Percentiles rank a stretch among this genome's conserved stretches.
These are phyloP conservation scores for Senna siamea DNA, from an alignment of 306 rosid genomes.

Conservation along the genomic window DNA sequence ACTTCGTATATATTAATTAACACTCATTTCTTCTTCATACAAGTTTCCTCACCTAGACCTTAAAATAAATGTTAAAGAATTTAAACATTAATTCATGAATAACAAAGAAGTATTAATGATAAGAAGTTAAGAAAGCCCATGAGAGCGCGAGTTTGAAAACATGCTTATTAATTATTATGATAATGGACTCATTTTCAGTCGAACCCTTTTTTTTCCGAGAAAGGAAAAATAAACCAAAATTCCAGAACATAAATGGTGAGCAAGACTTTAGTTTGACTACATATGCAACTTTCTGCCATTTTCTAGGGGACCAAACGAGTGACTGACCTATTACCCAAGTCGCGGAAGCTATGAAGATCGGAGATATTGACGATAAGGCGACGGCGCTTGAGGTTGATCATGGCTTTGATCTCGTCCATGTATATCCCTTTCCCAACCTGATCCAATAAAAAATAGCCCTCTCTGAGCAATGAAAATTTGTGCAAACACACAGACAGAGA, in stretches of 20 bases:
- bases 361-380: conserved; percentile 90
- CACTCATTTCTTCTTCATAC: neutral
- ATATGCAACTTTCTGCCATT: neutral
- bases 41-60: neutral
- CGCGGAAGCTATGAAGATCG: conserved; percentile 88
- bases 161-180: too few species aligned
- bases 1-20: neutral
- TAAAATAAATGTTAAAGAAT: neutral
- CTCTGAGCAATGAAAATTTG: neutral
- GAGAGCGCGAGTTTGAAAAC: neutral
- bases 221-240: neutral
- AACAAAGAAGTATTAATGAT: neutral
- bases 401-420: conserved; percentile 82
- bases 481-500: neutral
- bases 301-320: neutral
- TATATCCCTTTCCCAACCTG: conserved; percentile 67
- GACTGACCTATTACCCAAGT: conserved; percentile 75
- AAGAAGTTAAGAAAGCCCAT: neutral
- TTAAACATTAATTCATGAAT: neutral
- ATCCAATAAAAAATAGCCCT: neutral
- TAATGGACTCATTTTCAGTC: neutral
- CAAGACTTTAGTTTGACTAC: neutral
- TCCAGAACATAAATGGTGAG: neutral
- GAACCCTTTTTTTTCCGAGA: neutral
- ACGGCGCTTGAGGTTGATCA: conserved; percentile 82